A percentile compares a stretch with the other conserved stretches of the same genome.
phyloP scores from a whole-genome alignment of 192 early-diverging fungal genomes.

The Coemansia sp. region DNA sequence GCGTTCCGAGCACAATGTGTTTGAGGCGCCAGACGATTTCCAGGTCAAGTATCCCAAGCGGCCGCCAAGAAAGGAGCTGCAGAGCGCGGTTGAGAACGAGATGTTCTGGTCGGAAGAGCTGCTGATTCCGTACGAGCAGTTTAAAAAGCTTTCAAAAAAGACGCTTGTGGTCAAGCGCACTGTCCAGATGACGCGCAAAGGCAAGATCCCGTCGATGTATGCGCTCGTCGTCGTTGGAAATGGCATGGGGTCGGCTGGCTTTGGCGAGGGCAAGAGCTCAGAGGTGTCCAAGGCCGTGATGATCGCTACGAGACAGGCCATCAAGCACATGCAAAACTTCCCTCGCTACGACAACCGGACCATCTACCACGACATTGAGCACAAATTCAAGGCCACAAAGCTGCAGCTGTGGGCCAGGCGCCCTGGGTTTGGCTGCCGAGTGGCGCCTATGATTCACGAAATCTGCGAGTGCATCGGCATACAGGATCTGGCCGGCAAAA shows the following conservation, averaged over 20 bases:
- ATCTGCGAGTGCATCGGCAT: slow-evolving; percentile 91
- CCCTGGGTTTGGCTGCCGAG: slow-evolving; percentile 93
- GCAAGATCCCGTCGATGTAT: slow-evolving; percentile 78
- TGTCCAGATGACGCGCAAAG: slow-evolving; percentile 74
- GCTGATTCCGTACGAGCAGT: slow-evolving; percentile 57
- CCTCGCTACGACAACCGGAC: slow-evolving; percentile 93
- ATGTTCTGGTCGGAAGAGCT: slow-evolving; percentile 51
- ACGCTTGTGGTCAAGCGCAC: slow-evolving; percentile 71
- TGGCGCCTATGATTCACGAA: slow-evolving; percentile 92
- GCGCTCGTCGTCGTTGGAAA: slow-evolving; percentile 95
- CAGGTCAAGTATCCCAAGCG: slow-evolving; percentile 16
- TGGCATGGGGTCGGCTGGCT: slow-evolving; percentile 85
- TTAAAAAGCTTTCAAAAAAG: slow-evolving; percentile 62
- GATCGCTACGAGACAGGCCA: slow-evolving; percentile 84
- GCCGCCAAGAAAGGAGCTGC: slow-evolving; percentile 12
- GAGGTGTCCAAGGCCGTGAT: slow-evolving; percentile 76
- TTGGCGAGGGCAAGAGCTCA: slow-evolving; percentile 84
- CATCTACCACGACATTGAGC: slow-evolving; percentile 78
- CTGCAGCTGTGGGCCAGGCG: slow-evolving; percentile 77
- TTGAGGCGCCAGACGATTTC: slow-evolving; percentile 15
- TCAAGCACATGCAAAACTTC: slow-evolving; percentile 81
- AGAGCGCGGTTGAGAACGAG: slow-evolving; percentile 20
- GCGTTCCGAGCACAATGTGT: slow-evolving; percentile 32
- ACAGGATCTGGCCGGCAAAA: slow-evolving; percentile 86
- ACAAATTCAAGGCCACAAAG: slow-evolving; percentile 86